Evolutionary conservation across 106 monocot genomes (phyloP), one percentile per base, ranked within the genome.

Genomic region (Platanthera guangdongensis): DNA sequence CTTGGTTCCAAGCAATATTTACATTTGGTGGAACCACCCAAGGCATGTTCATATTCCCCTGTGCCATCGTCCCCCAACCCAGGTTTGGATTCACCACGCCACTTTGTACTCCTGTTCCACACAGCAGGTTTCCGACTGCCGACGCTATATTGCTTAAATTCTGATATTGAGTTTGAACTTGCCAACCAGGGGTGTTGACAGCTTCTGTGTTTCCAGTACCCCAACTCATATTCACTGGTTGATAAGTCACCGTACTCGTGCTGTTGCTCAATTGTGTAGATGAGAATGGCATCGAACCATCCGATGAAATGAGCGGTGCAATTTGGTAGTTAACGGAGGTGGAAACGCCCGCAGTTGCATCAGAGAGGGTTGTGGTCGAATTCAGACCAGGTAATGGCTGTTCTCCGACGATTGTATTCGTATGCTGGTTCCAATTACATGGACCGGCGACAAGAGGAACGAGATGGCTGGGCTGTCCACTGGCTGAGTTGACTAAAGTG

Each of bases 21-120:
- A 47, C 32, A 50, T 85, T 81, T 32, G 74, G 70, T 28, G 54
- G 68, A 52, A 32, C 18, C 69, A 68, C 81, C 84, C 84, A 85
- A 11, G 67, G 47, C 75, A 87, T 53, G 53, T 82, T 82, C 68
- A 74, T 75, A 76, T 72, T 81, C 71, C 83, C 86, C 57, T 82
- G 90, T 39, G 84, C 48, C 72, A 83, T 10, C 22, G 73, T 78
- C 9, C 79, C 83, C 91, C 90, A 91, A 9, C 79, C 83, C 9
- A 59, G 16, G 30, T 77, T 86, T 21, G 57, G 8, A 47, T 18
- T 7, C 51, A 50, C 72, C 1, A 72, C n/a, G 12, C 74, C 74
- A 52, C 78, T 75, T 52, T 78, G 81, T 6, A 51, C 4, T 30
- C 68, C 16, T 25, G 78, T 11, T 47, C 68, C 81, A 50, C 55